phyloP scores from a whole-genome alignment of 306 rosid genomes.

The Castanospermum australe region DNA sequence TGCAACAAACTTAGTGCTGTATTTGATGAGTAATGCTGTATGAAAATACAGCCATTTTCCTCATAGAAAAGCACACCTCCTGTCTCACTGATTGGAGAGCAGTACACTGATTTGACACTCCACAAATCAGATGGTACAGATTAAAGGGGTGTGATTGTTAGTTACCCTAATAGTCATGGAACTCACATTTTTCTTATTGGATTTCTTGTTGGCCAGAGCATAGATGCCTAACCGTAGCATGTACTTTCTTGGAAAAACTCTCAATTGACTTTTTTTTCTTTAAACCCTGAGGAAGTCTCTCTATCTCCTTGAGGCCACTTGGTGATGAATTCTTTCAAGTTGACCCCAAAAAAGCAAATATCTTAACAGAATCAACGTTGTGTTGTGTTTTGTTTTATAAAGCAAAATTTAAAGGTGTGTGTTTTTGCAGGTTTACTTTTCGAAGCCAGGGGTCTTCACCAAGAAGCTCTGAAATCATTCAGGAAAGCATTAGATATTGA shows the following conservation, averaged over 20 bases:
- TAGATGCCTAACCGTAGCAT: not conserved
- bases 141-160: no score
- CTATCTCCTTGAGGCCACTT: not conserved
- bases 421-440: slow-evolving; percentile 58
- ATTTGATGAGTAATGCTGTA: not conserved
- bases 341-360: not conserved
- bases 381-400: no score
- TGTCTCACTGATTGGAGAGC: no score
- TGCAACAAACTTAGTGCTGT: not conserved
- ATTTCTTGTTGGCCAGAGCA: not conserved
- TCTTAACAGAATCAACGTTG: not conserved
- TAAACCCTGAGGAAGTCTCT: not conserved
- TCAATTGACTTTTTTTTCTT: not conserved
- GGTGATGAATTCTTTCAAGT: not conserved
- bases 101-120: no score
- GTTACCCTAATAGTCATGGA: no score
- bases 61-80: no score
- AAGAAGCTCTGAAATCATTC: slow-evolving; percentile 74
- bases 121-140: no score
- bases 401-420: not conserved
- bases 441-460: slow-evolving; percentile 70
- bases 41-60: no score
- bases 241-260: not conserved
- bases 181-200: no score
- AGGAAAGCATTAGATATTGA: slow-evolving; percentile 75